A percentile compares a stretch with the other conserved stretches of the same genome.
phyloP scores from a whole-genome alignment of 2,329 filamentous ascomycete genomes.

The Trichoderma sp. region DNA sequence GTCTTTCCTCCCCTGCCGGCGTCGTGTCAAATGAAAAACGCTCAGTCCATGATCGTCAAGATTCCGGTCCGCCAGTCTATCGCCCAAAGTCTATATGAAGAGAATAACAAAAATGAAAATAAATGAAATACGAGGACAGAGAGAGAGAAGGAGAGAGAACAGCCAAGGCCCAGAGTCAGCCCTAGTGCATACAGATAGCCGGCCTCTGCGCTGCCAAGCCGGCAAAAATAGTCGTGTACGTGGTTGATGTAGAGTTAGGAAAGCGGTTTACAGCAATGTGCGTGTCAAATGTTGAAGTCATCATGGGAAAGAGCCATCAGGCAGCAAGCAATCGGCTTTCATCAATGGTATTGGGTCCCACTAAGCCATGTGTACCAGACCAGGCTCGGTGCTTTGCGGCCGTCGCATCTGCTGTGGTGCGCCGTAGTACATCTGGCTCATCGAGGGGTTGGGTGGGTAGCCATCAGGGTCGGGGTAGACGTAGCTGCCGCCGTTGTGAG shows the following conservation, averaged over 20 bases:
- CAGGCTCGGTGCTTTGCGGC: constrained; percentile 72
- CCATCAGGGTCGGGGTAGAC: constrained; percentile 83
- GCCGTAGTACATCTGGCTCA: constrained; percentile 71
- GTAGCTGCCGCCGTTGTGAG: constrained; percentile 65
- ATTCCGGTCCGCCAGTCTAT: constrained; percentile 21
- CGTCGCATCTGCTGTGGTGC: constrained; percentile 64
- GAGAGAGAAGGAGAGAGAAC: not conserved
- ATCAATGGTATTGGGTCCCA: constrained; percentile 22
- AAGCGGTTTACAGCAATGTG: not conserved
- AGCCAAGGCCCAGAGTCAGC: not conserved
- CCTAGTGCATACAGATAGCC: not conserved
- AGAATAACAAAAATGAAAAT: not conserved
- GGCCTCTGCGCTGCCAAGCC: not conserved
- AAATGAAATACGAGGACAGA: not conserved
- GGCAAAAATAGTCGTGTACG: constrained; percentile 7
- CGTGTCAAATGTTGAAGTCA: constrained; percentile 21
- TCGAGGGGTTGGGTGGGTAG: constrained; percentile 54
- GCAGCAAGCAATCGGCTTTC: not conserved
- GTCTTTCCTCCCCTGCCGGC: constrained; percentile 10
- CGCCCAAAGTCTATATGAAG: constrained; percentile 17
- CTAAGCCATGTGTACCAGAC: constrained; percentile 43
- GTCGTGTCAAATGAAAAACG: constrained; percentile 17
- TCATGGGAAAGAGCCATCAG: not conserved
- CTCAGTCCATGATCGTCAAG: constrained; percentile 19
- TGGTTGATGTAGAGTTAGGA: not conserved